A percentile compares a stretch with the other conserved stretches of the same genome.
Evolutionary conservation across 1,139 yeast species (phyloP).

Genomic region (Saccharomyces uvarum): DNA sequence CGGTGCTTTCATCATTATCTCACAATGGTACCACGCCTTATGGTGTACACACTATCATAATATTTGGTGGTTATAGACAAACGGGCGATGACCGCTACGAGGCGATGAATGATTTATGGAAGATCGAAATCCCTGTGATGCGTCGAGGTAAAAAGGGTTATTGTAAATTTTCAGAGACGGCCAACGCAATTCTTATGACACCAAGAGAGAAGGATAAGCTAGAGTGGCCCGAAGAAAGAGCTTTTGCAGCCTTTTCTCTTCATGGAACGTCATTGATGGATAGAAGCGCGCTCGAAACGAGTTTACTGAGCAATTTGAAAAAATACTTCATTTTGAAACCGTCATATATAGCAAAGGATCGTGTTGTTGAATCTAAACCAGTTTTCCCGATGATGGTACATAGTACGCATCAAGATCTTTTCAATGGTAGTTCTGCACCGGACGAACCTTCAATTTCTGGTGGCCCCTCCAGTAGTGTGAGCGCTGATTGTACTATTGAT

Average conservation of each 20-base stretch:
- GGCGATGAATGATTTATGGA: constrained; percentile 43
- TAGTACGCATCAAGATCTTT: not conserved
- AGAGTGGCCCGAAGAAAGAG: constrained; percentile 32
- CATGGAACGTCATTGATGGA: constrained; percentile 6
- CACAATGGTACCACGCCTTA: not conserved
- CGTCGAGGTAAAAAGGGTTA: constrained; percentile 31
- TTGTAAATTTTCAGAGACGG: constrained; percentile 31
- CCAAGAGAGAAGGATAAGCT: constrained; percentile 6
- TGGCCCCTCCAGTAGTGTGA: not conserved
- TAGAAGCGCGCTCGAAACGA: constrained; percentile 3
- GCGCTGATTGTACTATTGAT: not conserved
- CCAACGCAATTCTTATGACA: constrained; percentile 29
- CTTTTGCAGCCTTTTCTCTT: constrained; percentile 29
- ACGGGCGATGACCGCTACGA: constrained; percentile 29
- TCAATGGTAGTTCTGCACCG: not conserved
- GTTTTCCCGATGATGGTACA: not conserved
- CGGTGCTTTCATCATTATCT: not conserved
- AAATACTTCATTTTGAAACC: not conserved
- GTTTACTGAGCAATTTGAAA: constrained; percentile 7
- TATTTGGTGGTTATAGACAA: constrained; percentile 40
- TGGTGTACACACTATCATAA: constrained; percentile 25
- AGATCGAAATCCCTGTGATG: constrained; percentile 36
- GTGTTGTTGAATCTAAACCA: not conserved
- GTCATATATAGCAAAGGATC: not conserved
- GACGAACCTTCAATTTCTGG: not conserved